A percentile compares a stretch with the other conserved stretches of the same genome.
phyloP scores from a whole-genome alignment of 495 filamentous ascomycete genomes.

The Neurospora sp. region DNA sequence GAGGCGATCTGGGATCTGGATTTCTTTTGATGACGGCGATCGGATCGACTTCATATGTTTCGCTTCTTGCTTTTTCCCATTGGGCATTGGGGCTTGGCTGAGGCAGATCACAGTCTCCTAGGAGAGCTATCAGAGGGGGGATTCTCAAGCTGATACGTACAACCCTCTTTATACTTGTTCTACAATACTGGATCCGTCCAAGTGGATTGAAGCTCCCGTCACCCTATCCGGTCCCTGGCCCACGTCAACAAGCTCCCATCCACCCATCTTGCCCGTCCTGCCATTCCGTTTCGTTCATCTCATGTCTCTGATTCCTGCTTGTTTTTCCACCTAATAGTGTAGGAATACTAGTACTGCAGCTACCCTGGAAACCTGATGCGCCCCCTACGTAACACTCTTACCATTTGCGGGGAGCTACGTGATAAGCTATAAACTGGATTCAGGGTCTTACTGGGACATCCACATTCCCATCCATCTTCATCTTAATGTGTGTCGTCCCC shows the following conservation, averaged over 20 bases:
- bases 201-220: neutral
- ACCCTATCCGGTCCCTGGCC: neutral
- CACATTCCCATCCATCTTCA: neutral
- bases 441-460: neutral
- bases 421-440: neutral
- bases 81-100: neutral
- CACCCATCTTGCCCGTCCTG: neutral
- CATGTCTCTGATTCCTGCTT: neutral
- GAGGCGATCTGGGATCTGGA: neutral
- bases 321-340: neutral
- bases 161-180: neutral
- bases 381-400: neutral
- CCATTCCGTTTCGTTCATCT: neutral
- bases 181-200: neutral
- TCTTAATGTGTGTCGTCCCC: neutral
- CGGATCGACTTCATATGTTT: neutral
- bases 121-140: neutral
- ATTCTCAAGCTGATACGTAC: neutral
- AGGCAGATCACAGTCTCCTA: neutral
- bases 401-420: neutral
- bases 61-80: neutral
- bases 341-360: neutral
- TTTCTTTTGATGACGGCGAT: neutral
- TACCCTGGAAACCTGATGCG: neutral
- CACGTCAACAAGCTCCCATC: neutral